A percentile compares a stretch with the other conserved stretches of the same genome.
Evolutionary conservation across 1,139 yeast species (phyloP).

Genomic region (Arxiozyma heterogenica): DNA sequence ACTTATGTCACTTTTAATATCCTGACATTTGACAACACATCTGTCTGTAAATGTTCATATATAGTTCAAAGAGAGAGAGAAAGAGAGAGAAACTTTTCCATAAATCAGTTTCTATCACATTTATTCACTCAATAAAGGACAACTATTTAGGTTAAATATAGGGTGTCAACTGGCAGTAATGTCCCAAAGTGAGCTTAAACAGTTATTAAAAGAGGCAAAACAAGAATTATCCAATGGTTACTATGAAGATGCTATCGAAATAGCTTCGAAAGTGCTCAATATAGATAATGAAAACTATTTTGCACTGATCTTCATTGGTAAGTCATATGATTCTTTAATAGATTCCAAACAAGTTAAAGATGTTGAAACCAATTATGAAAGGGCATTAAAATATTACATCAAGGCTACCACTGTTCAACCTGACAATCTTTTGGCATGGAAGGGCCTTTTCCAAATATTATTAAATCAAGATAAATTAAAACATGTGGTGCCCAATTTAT

Average conservation of each 20-base stretch:
- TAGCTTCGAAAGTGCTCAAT: slow-evolving; percentile 43
- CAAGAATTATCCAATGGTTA: slow-evolving; percentile 48
- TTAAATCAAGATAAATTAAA: not conserved
- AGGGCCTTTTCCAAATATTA: slow-evolving; percentile 51
- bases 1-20: too few species aligned
- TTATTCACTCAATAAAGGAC: not conserved
- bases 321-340: slow-evolving; percentile 23
- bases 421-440: slow-evolving; percentile 62
- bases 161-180: not conserved
- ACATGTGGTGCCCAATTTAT: slow-evolving; percentile 23
- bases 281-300: slow-evolving; percentile 51
- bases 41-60: too few species aligned
- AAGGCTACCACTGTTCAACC: slow-evolving; percentile 52
- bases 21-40: not conserved
- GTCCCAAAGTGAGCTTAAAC: slow-evolving; percentile 30
- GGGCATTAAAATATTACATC: slow-evolving; percentile 43
- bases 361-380: slow-evolving; percentile 14
- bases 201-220: slow-evolving; percentile 50
- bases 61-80: too few species aligned
- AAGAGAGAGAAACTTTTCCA: too few species aligned
- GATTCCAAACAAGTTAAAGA: slow-evolving; percentile 3
- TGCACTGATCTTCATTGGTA: slow-evolving; percentile 49
- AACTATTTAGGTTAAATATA: too few species aligned
- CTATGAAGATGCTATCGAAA: slow-evolving; percentile 48
- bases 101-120: not conserved